phyloP scores from a whole-genome alignment of 371 early-diverging fungal genomes.

The Syncephalastrum sp. region DNA sequence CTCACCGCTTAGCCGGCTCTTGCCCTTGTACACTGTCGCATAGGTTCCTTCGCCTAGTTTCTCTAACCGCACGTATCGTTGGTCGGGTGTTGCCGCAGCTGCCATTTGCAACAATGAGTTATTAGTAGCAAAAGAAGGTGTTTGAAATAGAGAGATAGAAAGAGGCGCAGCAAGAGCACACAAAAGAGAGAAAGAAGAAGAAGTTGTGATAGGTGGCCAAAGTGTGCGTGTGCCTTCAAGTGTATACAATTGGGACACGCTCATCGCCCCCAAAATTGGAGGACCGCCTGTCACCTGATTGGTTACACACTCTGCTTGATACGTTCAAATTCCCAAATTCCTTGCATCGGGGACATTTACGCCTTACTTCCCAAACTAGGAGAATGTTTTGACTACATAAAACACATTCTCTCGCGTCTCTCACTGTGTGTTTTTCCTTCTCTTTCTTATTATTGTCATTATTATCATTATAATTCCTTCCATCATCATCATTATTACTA shows the following conservation, averaged over 20 bases:
- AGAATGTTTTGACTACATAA: constrained; percentile 15
- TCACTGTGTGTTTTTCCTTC: constrained; percentile 4
- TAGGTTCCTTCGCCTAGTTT: constrained; percentile 99
- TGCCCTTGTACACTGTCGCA: constrained; percentile 99
- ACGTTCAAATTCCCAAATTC: too few relatives aligned
- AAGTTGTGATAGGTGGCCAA: too few relatives aligned
- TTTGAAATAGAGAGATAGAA: too few relatives aligned
- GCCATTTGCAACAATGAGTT: constrained; percentile 7
- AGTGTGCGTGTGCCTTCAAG: too few relatives aligned
- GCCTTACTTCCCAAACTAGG: constrained; percentile 12
- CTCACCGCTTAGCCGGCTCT: constrained; percentile 81
- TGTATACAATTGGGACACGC: too few relatives aligned
- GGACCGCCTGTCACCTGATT: too few relatives aligned
- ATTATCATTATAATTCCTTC: too few relatives aligned
- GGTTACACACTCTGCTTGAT: too few relatives aligned
- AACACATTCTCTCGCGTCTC: neutral
- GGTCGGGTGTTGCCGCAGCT: constrained; percentile 31
- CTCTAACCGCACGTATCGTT: constrained; percentile 79
- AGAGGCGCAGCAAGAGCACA: too few relatives aligned
- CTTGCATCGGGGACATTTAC: constrained; percentile 3
- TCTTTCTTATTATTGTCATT: neutral
- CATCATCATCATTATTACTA: too few relatives aligned
- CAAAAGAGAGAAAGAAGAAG: too few relatives aligned
- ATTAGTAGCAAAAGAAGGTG: neutral
- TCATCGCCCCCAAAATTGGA: too few relatives aligned